Percentiles rank a stretch among this genome's conserved stretches.
Conservation (phyloP, 352 stramenopile genomes). For the Phytophthora macrochlamydospora region DNA sequence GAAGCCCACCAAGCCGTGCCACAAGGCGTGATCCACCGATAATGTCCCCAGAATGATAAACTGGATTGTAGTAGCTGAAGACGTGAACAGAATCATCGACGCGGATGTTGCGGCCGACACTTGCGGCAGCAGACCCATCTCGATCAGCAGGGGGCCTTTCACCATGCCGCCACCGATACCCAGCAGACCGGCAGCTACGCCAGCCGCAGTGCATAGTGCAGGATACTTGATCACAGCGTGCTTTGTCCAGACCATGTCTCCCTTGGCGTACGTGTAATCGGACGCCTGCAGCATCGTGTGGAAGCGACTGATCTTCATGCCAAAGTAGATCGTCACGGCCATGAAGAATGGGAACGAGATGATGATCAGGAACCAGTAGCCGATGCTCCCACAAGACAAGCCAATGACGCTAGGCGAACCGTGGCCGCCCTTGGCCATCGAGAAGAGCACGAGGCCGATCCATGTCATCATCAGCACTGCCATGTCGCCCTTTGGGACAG, state of each 20-base stretch:
- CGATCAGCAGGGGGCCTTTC: constrained; percentile 88
- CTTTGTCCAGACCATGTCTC: constrained; percentile 95
- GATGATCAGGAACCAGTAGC: constrained; percentile 69
- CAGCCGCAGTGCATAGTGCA: constrained; percentile 70
- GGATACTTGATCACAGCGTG: constrained; percentile 89
- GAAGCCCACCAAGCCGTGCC: constrained; percentile 93
- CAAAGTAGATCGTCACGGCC: constrained; percentile 76
- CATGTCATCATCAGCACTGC: constrained; percentile 77
- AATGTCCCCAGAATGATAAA: constrained; percentile 96
- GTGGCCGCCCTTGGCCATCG: constrained; percentile 80
- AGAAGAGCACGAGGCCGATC: constrained; percentile 79
- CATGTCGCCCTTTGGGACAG: constrained; percentile 66
- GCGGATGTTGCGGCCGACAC: constrained; percentile 90
- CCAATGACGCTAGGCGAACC: constrained; percentile 77
- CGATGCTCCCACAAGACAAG: constrained; percentile 61
- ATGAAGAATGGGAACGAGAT: constrained; percentile 79
- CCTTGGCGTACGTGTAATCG: constrained; percentile 94
- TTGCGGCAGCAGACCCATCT: constrained; percentile 89
- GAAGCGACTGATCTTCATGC: constrained; percentile 64
- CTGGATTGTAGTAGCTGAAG: constrained; percentile 94
- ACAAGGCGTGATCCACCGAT: constrained; percentile 89
- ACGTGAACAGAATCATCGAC: constrained; percentile 94
- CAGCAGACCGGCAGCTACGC: constrained; percentile 72
- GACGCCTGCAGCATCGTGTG: constrained; percentile 65
- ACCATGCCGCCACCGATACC: constrained; percentile 94